Percentiles rank a stretch among this genome's conserved stretches.
Evolutionary conservation across 495 filamentous ascomycete genomes (phyloP).

Genomic region (Platismatia glauca): DNA sequence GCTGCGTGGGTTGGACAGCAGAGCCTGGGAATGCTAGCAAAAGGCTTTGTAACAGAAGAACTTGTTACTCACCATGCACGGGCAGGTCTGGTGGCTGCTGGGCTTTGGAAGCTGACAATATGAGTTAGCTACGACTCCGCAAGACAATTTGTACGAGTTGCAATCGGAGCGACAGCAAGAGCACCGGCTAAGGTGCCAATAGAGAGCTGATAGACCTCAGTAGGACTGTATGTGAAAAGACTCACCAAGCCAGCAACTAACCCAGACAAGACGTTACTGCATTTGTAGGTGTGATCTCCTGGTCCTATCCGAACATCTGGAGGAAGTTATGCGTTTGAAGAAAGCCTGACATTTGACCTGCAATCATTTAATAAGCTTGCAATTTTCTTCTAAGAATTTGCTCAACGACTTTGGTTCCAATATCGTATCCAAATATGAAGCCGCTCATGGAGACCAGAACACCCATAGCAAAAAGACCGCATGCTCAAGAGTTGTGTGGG

Average conservation of each 20-base stretch:
- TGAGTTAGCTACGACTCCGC: slow-evolving; percentile 61
- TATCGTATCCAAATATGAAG: slow-evolving; percentile 71
- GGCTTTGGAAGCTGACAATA: too few relatives aligned
- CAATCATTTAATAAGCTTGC: slow-evolving; percentile 7
- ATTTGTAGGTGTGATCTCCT: slow-evolving; percentile 32
- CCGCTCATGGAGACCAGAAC: slow-evolving; percentile 58
- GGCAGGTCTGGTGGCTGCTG: too few relatives aligned
- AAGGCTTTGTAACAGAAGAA: too few relatives aligned
- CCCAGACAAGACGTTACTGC: slow-evolving; percentile 48
- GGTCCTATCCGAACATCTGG: slow-evolving; percentile 36
- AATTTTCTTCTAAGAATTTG: not conserved
- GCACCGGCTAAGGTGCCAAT: slow-evolving; percentile 39
- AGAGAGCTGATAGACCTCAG: slow-evolving; percentile 7
- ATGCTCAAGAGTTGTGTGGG: slow-evolving; percentile 42
- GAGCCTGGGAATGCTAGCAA: too few relatives aligned
- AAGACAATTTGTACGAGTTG: slow-evolving; percentile 53
- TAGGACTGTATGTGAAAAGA: not conserved
- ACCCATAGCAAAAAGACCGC: slow-evolving; percentile 44
- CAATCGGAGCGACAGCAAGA: slow-evolving; percentile 55
- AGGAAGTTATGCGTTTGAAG: slow-evolving; percentile 51
- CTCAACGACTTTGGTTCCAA: slow-evolving; percentile 35
- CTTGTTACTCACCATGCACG: too few relatives aligned
- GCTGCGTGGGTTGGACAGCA: too few relatives aligned
- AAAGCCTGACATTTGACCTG: slow-evolving; percentile 51
- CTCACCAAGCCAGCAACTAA: slow-evolving; percentile 48